Evolutionary conservation across 2,329 filamentous ascomycete genomes (phyloP).

Genomic region (Parastagonospora nodorum): DNA sequence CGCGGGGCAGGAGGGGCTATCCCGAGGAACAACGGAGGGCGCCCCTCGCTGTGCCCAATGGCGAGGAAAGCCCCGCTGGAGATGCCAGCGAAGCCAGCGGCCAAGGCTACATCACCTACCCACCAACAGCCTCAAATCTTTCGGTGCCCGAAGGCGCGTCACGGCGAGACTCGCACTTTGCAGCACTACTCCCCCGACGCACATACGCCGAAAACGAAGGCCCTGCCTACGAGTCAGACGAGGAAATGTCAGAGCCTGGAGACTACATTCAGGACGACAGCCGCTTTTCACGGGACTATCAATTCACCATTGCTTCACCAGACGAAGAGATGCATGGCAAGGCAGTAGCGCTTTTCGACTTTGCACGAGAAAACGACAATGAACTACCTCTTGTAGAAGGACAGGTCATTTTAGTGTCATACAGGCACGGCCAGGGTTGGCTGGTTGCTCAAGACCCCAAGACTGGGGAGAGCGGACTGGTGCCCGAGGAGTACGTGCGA

Average conservation of each 20-base stretch:
- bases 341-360: constrained; percentile 93
- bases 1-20: constrained; percentile 39
- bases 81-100: constrained; percentile 73
- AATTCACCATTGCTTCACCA: constrained; percentile 91
- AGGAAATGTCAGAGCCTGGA: constrained; percentile 55
- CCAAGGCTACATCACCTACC: constrained; percentile 79
- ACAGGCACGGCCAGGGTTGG: constrained; percentile 96
- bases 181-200: constrained; percentile 52
- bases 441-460: constrained; percentile 94
- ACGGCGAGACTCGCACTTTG: constrained; percentile 61
- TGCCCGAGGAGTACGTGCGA: constrained; percentile 95
- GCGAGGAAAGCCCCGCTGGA: constrained; percentile 73
- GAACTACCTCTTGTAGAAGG: constrained; percentile 91
- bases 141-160: constrained; percentile 37
- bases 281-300: constrained; percentile 87
- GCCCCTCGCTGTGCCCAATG: constrained; percentile 54
- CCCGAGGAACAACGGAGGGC: constrained; percentile 52
- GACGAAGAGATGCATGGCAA: constrained; percentile 99
- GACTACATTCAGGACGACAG: constrained; percentile 67
- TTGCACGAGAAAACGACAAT: constrained; percentile 93
- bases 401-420: constrained; percentile 95
- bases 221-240: constrained; percentile 50
- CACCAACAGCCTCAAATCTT: constrained; percentile 54
- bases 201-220: constrained; percentile 48
- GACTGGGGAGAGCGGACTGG: constrained; percentile 89